Evolutionary conservation across 176 grass and related monocot genomes (phyloP).

Genomic region (Bonia amplexicaulis): DNA sequence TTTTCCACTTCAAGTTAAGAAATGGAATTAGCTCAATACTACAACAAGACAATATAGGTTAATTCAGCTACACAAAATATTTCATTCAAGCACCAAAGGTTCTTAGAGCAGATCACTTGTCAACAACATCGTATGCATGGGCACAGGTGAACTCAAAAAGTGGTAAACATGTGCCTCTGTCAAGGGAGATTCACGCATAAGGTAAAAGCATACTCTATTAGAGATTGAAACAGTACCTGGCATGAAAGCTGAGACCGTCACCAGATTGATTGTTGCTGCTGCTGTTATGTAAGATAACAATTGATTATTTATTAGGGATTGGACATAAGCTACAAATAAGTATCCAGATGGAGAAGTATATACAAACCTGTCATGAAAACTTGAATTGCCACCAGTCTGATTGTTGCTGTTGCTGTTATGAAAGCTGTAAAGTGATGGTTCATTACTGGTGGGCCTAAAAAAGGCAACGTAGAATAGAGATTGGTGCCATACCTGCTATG

Average conservation of each 20-base stretch:
- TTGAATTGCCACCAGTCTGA: neutral
- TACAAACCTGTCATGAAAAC: slow-evolving; percentile 34
- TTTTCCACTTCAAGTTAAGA: neutral
- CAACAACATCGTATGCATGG: neutral
- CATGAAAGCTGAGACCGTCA: slow-evolving; percentile 52
- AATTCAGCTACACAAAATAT: neutral
- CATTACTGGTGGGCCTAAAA: neutral
- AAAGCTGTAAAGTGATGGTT: slow-evolving; percentile 18
- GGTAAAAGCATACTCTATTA: neutral
- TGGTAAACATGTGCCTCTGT: neutral
- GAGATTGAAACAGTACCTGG: slow-evolving; percentile 27
- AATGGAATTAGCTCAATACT: neutral
- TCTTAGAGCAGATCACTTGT: neutral
- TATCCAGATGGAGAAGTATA: neutral
- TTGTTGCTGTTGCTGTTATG: slow-evolving; percentile 34
- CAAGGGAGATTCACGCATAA: neutral
- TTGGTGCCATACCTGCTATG: slow-evolving; percentile 11
- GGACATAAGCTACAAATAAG: slow-evolving; percentile 12
- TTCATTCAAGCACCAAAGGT: neutral
- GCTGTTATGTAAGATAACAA: slow-evolving; percentile 8
- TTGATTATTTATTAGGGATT: slow-evolving; percentile 7
- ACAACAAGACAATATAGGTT: neutral
- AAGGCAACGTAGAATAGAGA: neutral
- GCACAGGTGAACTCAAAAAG: neutral
- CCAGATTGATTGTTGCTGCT: slow-evolving; percentile 32